Conservation (phyloP, 345 rosid species). For the Triadica sebifera region DNA sequence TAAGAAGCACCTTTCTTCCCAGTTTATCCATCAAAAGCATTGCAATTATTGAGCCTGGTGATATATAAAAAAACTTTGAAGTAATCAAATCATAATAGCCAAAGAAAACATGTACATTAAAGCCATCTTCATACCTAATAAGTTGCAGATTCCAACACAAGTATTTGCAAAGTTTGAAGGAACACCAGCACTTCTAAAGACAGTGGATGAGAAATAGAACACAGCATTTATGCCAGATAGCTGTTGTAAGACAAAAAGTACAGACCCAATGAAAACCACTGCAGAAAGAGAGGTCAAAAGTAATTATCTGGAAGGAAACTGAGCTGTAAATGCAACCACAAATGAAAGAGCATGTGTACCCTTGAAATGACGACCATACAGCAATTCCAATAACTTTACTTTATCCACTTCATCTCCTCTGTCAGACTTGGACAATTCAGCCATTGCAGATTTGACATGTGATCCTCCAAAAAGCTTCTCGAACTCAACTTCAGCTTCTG, state of each 20-base stretch:
- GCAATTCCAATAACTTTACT: constrained; percentile 62
- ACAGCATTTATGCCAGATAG: constrained; percentile 95
- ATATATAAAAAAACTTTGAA: constrained; percentile 19
- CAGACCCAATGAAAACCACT: constrained; percentile 93
- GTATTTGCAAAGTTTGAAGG: constrained; percentile 84
- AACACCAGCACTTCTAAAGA: constrained; percentile 84
- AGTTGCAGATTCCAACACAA: constrained; percentile 77
- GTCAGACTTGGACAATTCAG: constrained; percentile 67
- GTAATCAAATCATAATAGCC: constrained; percentile 13
- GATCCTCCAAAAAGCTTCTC: constrained; percentile 78
- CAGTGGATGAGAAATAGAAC: constrained; percentile 92
- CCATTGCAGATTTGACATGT: constrained; percentile 72
- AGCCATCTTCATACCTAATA: constrained; percentile 52
- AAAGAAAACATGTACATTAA: constrained; percentile 10
- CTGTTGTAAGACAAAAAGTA: constrained; percentile 96
- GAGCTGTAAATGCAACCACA: constrained; percentile 7
- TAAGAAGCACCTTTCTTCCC: constrained; percentile 80
- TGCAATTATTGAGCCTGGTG: constrained; percentile 70
- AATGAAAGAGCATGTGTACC: constrained; percentile 40
- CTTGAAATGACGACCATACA: constrained; percentile 65
- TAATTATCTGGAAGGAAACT: constrained; percentile 30
- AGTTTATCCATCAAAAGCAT: constrained; percentile 88
- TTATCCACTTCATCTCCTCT: constrained; percentile 63
- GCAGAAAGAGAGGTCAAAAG: constrained; percentile 53
- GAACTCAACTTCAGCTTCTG: constrained; percentile 80